These are phyloP conservation scores for Mercurialis annua DNA, from an alignment of 345 rosid species.

Conservation along the genomic window DNA sequence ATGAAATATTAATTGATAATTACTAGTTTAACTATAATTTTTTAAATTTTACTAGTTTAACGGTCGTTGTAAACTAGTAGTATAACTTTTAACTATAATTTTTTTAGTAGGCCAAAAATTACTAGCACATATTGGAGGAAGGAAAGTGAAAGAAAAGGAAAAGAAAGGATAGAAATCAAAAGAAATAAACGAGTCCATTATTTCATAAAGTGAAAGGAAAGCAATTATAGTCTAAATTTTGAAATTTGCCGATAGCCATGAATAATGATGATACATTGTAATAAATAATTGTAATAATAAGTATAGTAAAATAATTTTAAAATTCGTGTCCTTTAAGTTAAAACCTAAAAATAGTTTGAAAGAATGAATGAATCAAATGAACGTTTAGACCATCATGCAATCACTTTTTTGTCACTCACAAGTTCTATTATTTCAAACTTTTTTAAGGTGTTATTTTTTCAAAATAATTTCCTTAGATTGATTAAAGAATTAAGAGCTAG, in stretches of 20 bases:
- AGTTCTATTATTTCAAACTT: not conserved
- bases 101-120: no score
- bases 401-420: not conserved
- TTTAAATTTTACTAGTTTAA: no score
- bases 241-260: not conserved
- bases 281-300: constrained; percentile 1
- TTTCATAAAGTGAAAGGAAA: constrained; percentile 7
- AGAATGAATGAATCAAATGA: not conserved
- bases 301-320: not conserved
- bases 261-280: not conserved
- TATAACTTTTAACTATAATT: no score
- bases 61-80: no score
- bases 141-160: not conserved
- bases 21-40: no score
- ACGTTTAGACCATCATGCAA: constrained; percentile 6
- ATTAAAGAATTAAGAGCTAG: not conserved
- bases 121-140: not conserved
- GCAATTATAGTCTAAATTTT: constrained; percentile 2
- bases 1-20: no score
- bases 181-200: not conserved
- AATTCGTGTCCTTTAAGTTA: constrained; percentile 11
- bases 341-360: not conserved
- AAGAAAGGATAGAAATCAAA: not conserved
- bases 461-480: constrained; percentile 8
- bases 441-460: not conserved